Base-by-base conservation (phyloP, 139 green algal genomes). In the Chlamydomonas eustigma region DNA sequence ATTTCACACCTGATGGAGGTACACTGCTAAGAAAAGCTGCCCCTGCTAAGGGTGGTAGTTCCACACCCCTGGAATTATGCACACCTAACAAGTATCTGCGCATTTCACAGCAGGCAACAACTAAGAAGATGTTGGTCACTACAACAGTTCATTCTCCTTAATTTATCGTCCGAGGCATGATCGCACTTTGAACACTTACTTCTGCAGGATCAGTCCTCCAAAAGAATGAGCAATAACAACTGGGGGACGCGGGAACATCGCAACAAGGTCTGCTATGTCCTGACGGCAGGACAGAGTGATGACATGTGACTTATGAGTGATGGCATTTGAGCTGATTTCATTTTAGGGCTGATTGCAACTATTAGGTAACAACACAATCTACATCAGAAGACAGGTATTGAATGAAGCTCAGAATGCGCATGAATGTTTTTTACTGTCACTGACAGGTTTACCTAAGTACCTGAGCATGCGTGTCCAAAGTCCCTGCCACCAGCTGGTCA, bases 191-290 rank as follows among this genome's bases (percentile, higher is more conserved):
- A n/a, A n/a, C n/a, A n/a, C 64, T 72, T 44, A 74, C 68, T 74
- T 74, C n/a, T 74, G 68, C 6, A 74, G 36, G 37, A 74, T 74
- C 24, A 74, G 68, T 37, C 68, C 68, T 12, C 68, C 92, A 76
- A 97, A 96, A 18, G 83, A 92, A 73, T 97, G 93, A 2, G 84
- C 85, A 1, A 97, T 69, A 8, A 97, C 35, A 3, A 97, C 81
- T 0, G 93, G 93, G 2, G 88, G 73, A 3, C 30, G 4, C 34
- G 50, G 58, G 35, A 93, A 37, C 18, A 74, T 70, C 1, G 51
- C 63, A 24, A 93, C 71, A 4, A 95, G 78, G 24, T 77, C 74
- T 3, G 79, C 83, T 3, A 94, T 50, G 78, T 95, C 91, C 4
- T 81, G 58, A 8, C 28, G 22, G 52, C 22, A 68, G 22, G 8